phyloP scores from a whole-genome alignment of 106 monocot genomes.

The Allium sativum region DNA sequence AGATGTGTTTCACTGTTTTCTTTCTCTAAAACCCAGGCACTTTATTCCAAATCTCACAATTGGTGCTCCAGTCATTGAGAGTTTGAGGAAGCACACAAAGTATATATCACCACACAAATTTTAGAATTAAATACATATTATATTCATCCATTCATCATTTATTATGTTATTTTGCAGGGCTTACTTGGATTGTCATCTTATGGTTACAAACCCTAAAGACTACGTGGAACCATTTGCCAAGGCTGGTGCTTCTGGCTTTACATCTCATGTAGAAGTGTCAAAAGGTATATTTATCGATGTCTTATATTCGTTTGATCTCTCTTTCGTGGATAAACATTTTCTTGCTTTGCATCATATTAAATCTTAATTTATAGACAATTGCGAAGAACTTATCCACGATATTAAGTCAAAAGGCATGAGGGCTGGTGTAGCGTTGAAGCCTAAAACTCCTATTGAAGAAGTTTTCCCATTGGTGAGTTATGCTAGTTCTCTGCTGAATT shows the following conservation, averaged over 20 bases:
- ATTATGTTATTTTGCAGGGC: constrained; percentile 37
- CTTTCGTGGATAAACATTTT: not conserved
- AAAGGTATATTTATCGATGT: constrained; percentile 39
- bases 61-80: constrained; percentile 93
- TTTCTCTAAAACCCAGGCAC: constrained; percentile 38
- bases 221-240: constrained; percentile 86
- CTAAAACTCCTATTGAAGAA: constrained; percentile 80
- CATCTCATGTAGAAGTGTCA: constrained; percentile 91
- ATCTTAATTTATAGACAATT: constrained; percentile 44
- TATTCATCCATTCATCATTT: constrained; percentile 10
- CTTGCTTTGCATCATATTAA: not conserved
- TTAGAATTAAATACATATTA: not conserved
- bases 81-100: constrained; percentile 81
- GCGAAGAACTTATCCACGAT: constrained; percentile 65
- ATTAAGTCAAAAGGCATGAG: constrained; percentile 78
- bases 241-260: constrained; percentile 99
- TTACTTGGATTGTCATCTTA: constrained; percentile 98
- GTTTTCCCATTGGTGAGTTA: constrained; percentile 72
- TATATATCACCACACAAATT: constrained; percentile 13
- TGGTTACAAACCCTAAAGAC: constrained; percentile 93
- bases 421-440: constrained; percentile 91
- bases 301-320: constrained; percentile 7
- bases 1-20: no score
- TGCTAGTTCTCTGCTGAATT: not conserved
- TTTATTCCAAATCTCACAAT: constrained; percentile 98